Evolutionary conservation across 495 filamentous ascomycete species (phyloP).

Genomic region (Chaetomium cochliodes): DNA sequence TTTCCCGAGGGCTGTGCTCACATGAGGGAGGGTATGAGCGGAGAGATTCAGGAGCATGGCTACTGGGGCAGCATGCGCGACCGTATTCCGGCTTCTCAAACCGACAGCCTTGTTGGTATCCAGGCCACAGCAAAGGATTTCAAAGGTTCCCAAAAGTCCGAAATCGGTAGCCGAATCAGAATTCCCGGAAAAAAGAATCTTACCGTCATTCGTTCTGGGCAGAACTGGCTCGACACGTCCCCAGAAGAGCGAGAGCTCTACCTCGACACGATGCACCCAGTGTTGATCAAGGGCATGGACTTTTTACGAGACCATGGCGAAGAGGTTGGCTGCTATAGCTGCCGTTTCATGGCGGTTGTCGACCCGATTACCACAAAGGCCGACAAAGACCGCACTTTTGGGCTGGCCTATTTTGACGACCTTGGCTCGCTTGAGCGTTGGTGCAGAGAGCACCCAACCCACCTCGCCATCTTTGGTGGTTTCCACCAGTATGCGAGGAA

Average conservation of each 20-base stretch:
- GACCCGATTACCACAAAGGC: constrained; percentile 17
- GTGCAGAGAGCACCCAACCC: constrained; percentile 37
- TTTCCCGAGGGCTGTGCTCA: background rate
- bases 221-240: background rate
- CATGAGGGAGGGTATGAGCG: constrained; percentile 5
- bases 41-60: background rate
- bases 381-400: constrained; percentile 36
- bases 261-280: constrained; percentile 6
- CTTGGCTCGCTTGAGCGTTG: constrained; percentile 37
- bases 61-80: constrained; percentile 10
- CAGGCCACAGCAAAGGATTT: background rate
- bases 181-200: constrained; percentile 1
- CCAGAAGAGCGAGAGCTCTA: background rate
- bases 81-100: background rate
- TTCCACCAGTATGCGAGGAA: constrained; percentile 35
- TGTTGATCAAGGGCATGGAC: constrained; percentile 6
- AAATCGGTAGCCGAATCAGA: background rate
- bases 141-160: background rate
- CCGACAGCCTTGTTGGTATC: background rate
- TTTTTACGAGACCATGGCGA: background rate
- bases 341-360: constrained; percentile 35
- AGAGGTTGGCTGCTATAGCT: background rate
- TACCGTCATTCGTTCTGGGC: background rate
- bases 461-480: constrained; percentile 38
- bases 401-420: constrained; percentile 38